Conservation (phyloP, 176 grass and related monocot genomes). For the Cenchrus americanus region DNA sequence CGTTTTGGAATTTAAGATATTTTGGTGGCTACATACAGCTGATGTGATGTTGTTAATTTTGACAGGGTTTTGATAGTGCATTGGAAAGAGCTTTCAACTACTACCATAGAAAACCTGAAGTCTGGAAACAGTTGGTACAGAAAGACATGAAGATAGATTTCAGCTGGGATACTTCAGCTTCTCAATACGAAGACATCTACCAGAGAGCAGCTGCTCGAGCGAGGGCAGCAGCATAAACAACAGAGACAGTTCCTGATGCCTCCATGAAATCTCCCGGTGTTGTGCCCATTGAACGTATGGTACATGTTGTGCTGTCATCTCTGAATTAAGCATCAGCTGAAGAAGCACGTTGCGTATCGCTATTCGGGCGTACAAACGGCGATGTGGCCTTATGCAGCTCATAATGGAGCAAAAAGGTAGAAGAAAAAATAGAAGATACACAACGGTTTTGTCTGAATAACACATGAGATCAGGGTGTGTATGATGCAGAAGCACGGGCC, state of each 20-base stretch:
- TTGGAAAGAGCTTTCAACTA: conserved; percentile 81
- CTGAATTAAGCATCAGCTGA: neutral
- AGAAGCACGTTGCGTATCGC: neutral
- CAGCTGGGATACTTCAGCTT: conserved; percentile 84
- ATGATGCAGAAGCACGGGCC: neutral
- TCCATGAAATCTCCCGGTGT: neutral
- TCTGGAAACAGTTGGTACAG: conserved; percentile 77
- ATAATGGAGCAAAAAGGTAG: neutral
- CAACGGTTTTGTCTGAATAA: neutral
- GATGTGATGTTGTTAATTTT: conserved; percentile 21
- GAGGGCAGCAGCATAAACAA: conserved; percentile 48
- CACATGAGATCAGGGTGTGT: neutral
- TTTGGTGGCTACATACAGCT: conserved; percentile 9
- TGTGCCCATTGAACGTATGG: neutral
- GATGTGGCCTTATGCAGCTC: neutral
- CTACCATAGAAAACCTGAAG: conserved; percentile 69
- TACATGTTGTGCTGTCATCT: neutral
- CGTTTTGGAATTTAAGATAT: neutral
- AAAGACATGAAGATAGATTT: conserved; percentile 90
- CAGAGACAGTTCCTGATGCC: conserved; percentile 28
- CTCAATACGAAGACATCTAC: conserved; percentile 85
- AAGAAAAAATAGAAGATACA: neutral
- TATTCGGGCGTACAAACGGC: neutral
- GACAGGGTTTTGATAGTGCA: conserved; percentile 69
- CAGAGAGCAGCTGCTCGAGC: conserved; percentile 68